These are phyloP conservation scores for Saitozyma sp. DNA, from an alignment of 768 basidiomycete genomes.

Conservation along the genomic window DNA sequence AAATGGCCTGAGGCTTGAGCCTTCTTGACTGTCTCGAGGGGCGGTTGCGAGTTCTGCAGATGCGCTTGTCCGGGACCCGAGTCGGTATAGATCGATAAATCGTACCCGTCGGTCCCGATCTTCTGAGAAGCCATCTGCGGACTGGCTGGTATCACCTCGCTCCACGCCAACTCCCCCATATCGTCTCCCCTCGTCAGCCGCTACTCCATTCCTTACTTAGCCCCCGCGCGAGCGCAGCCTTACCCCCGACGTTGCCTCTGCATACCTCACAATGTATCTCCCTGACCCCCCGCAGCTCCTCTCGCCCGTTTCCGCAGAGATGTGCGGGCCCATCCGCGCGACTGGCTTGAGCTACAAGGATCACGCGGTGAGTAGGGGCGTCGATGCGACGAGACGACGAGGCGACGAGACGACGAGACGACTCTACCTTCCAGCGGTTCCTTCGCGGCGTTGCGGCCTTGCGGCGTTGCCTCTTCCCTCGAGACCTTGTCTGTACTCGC, in stretches of 20 bases:
- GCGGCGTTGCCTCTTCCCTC: too few relatives aligned
- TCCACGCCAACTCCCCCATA: neutral
- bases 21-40: too few relatives aligned
- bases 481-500: too few relatives aligned
- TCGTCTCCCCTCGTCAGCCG: neutral
- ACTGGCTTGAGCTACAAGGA: constrained; percentile 38
- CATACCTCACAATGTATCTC: too few relatives aligned
- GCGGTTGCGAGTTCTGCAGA: too few relatives aligned
- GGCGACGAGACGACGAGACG: too few relatives aligned
- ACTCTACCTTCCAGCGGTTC: too few relatives aligned
- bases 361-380: constrained; percentile 20
- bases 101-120: neutral
- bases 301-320: constrained; percentile 19
- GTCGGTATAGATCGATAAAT: too few relatives aligned
- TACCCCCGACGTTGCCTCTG: neutral
- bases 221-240: neutral
- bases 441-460: too few relatives aligned
- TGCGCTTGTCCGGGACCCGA: too few relatives aligned
- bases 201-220: neutral
- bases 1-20: too few relatives aligned
- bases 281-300: constrained; percentile 23
- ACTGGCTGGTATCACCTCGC: neutral
- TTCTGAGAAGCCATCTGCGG: neutral
- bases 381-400: too few relatives aligned
- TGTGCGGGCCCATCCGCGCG: constrained; percentile 29